phyloP scores from a whole-genome alignment of 768 basidiomycete genomes.

The Plicaturopsis crispa region DNA sequence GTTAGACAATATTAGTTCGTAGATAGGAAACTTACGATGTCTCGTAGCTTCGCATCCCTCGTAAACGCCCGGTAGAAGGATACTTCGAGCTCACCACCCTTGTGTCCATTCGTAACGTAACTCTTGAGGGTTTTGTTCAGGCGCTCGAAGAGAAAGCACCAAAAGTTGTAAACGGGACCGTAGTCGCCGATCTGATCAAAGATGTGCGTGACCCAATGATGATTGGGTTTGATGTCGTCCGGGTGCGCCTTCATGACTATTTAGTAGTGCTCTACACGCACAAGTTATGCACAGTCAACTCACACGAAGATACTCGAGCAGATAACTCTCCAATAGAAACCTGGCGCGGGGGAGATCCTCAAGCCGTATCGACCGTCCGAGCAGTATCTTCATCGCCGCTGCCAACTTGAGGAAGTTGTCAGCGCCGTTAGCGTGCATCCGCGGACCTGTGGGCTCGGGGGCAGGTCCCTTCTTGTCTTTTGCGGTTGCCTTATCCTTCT shows the following conservation, averaged over 20 bases:
- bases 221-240: constrained; percentile 24
- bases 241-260: too few species aligned
- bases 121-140: constrained; percentile 28
- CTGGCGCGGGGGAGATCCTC: constrained; percentile 3
- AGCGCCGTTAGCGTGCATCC: constrained; percentile 12
- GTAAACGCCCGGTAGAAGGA: constrained; percentile 19
- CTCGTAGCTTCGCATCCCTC: constrained; percentile 7
- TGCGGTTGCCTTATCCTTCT: too few species aligned
- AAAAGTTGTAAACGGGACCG: constrained; percentile 28
- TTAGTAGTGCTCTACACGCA: too few species aligned
- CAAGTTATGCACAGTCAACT: constrained; percentile 8
- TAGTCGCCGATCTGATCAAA: constrained; percentile 17
- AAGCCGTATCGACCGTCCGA: constrained; percentile 8
- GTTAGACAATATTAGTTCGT: too few species aligned
- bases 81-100: constrained; percentile 20
- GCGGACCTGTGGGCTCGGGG: too few species aligned
- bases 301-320: constrained; percentile 4
- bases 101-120: constrained; percentile 24
- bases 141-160: constrained; percentile 27
- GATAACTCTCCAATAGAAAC: constrained; percentile 8
- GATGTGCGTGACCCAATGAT: constrained; percentile 27
- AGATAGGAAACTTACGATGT: constrained; percentile 7
- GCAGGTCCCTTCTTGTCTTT: too few species aligned
- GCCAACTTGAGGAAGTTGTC: constrained; percentile 15
- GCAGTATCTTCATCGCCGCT: constrained; percentile 12